A percentile compares a stretch with the other conserved stretches of the same genome.
Conservation (phyloP, 2,329 filamentous ascomycete genomes). For the Trichoderma sp. region DNA sequence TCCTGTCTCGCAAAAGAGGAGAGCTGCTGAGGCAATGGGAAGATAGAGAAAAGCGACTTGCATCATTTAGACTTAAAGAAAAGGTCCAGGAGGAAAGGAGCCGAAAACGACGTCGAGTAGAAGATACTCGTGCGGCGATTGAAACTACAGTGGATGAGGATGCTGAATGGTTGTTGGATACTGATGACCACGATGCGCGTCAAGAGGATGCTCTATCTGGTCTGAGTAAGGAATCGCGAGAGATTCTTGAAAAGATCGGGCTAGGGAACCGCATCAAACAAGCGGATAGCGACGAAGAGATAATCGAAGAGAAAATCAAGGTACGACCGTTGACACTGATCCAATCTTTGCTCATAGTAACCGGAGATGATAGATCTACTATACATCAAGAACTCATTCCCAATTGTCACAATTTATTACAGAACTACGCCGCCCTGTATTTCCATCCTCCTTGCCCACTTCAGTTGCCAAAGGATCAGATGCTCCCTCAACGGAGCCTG, state of each 20-base stretch:
- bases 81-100: conserved; percentile 58
- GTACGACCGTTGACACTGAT: conserved; percentile 41
- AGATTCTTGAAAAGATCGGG: conserved; percentile 70
- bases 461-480: conserved; percentile 41
- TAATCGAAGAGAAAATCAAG: conserved; percentile 70
- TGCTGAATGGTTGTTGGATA: conserved; percentile 71
- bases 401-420: conserved; percentile 86
- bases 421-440: conserved; percentile 76
- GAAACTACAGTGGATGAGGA: conserved; percentile 56
- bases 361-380: conserved; percentile 66
- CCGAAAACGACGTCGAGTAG: conserved; percentile 52
- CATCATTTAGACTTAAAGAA: conserved; percentile 66
- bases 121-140: conserved; percentile 38
- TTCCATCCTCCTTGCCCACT: conserved; percentile 70
- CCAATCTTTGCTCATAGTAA: conserved; percentile 37
- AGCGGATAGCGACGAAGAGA: conserved; percentile 47
- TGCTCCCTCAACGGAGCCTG: conserved; percentile 41
- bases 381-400: conserved; percentile 90
- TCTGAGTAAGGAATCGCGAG: conserved; percentile 74
- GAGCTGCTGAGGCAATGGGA: conserved; percentile 69
- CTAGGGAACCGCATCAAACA: conserved; percentile 45
- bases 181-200: conserved; percentile 54
- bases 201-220: conserved; percentile 51
- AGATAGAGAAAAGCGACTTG: conserved; percentile 74
- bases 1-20: conserved; percentile 68